phyloP scores from a whole-genome alignment of 345 rosid species.

The Arabidopsis suecica region DNA sequence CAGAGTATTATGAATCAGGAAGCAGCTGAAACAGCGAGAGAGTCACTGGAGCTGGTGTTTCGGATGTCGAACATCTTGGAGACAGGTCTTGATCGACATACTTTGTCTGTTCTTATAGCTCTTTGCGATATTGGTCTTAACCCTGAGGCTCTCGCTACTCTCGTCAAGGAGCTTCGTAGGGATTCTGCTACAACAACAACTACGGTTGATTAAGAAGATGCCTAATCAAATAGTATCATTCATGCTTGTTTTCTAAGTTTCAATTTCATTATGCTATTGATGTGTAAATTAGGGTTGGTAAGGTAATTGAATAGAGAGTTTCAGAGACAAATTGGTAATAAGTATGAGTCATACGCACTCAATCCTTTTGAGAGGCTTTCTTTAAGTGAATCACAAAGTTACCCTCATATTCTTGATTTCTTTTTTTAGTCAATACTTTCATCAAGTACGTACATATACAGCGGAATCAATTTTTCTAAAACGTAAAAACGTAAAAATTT shows the following conservation, averaged over 20 bases:
- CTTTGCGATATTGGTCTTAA: constrained; percentile 52
- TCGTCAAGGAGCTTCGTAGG: constrained; percentile 47
- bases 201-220: neutral
- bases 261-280: neutral
- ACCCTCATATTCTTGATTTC: too few relatives aligned
- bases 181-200: neutral
- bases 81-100: constrained; percentile 46
- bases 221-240: neutral
- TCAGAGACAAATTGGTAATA: too few relatives aligned
- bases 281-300: constrained; percentile 2
- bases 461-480: neutral
- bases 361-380: too few relatives aligned
- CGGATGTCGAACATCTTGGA: constrained; percentile 50
- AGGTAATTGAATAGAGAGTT: neutral
- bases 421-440: too few relatives aligned
- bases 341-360: too few relatives aligned
- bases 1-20: constrained; percentile 41
- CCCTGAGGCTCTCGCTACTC: constrained; percentile 53
- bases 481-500: neutral
- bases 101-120: constrained; percentile 48
- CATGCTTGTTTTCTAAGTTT: neutral
- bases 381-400: too few relatives aligned
- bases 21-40: constrained; percentile 48
- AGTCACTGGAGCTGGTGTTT: constrained; percentile 47
- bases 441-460: too few relatives aligned